Evolutionary conservation across 2,329 filamentous ascomycete genomes (phyloP).

Genomic region (Aspergillus sp.): DNA sequence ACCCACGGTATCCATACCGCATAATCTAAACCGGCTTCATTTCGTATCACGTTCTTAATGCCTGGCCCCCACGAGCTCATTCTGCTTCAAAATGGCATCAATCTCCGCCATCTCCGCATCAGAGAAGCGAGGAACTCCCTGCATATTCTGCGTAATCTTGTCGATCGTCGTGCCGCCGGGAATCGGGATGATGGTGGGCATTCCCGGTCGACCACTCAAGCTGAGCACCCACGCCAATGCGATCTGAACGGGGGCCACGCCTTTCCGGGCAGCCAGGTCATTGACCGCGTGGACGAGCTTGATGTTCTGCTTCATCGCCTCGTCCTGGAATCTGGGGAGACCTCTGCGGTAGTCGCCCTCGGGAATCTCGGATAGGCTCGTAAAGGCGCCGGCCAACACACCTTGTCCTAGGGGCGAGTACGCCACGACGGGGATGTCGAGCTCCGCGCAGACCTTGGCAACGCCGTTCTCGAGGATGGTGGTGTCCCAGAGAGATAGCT

Average conservation of each 20-base stretch:
- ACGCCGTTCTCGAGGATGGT: constrained; percentile 60
- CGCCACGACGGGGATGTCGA: constrained; percentile 58
- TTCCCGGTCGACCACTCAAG: constrained; percentile 42
- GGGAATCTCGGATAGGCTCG: constrained; percentile 47
- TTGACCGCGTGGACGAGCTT: constrained; percentile 49
- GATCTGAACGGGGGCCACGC: constrained; percentile 46
- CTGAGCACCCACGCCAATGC: constrained; percentile 51
- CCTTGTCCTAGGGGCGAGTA: constrained; percentile 62
- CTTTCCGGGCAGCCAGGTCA: constrained; percentile 46
- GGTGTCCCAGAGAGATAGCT: constrained; percentile 58
- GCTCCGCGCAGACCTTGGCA: constrained; percentile 54
- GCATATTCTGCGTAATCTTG: constrained; percentile 37
- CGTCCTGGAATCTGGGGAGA: constrained; percentile 52
- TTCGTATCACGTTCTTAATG: constrained; percentile 16
- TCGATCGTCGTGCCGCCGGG: constrained; percentile 37
- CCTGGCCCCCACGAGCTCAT: constrained; percentile 37
- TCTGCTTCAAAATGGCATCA: constrained; percentile 50
- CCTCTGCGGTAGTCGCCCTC: constrained; percentile 46
- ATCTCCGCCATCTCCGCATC: constrained; percentile 50
- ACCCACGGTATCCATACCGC: neutral
- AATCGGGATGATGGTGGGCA: constrained; percentile 43
- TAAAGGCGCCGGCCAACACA: constrained; percentile 53
- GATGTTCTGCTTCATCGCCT: constrained; percentile 52
- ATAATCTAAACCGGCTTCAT: neutral
- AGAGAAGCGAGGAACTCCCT: constrained; percentile 28